These are phyloP conservation scores for Pichia exigua DNA, from an alignment of 805 yeast genomes.

Conservation along the genomic window DNA sequence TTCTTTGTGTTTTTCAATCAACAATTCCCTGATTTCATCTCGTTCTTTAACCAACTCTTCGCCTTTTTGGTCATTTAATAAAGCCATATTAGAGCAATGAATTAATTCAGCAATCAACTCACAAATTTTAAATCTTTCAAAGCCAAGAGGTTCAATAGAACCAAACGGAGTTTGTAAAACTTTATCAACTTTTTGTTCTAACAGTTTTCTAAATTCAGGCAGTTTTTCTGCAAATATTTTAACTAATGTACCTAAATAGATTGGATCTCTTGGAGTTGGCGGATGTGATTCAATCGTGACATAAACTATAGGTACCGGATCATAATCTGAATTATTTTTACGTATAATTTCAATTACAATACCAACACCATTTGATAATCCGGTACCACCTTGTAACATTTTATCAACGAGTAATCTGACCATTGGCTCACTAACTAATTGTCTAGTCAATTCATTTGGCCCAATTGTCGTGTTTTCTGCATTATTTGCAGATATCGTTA, in stretches of 20 bases:
- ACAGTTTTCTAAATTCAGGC: constrained; percentile 57
- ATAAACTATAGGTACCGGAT: constrained; percentile 75
- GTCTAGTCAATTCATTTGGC: constrained; percentile 89
- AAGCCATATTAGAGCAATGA: constrained; percentile 96
- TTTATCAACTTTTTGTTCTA: constrained; percentile 33
- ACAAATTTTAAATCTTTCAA: constrained; percentile 82
- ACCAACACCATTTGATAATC: constrained; percentile 90
- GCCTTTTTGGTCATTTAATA: constrained; percentile 70
- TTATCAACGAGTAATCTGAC: constrained; percentile 60
- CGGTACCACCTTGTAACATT: constrained; percentile 79
- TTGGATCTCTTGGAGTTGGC: constrained; percentile 87
- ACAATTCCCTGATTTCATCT: constrained; percentile 50
- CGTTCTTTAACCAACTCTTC: constrained; percentile 61
- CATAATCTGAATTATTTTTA: constrained; percentile 94
- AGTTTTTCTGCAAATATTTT: constrained; percentile 68
- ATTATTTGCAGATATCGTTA: constrained; percentile 88
- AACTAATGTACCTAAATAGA: constrained; percentile 82
- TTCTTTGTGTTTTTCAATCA: constrained; percentile 31
- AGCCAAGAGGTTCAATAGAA: constrained; percentile 68
- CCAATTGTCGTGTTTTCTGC: constrained; percentile 90
- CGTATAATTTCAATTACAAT: constrained; percentile 90
- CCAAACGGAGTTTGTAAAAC: constrained; percentile 59
- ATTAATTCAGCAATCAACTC: constrained; percentile 90
- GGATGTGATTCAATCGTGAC: constrained; percentile 84
- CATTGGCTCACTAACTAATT: constrained; percentile 70